A percentile compares a stretch with the other conserved stretches of the same genome.
Conservation (phyloP, 225 moss, liverwort and hornwort genomes). For the Physcomitrellopsis africana region DNA sequence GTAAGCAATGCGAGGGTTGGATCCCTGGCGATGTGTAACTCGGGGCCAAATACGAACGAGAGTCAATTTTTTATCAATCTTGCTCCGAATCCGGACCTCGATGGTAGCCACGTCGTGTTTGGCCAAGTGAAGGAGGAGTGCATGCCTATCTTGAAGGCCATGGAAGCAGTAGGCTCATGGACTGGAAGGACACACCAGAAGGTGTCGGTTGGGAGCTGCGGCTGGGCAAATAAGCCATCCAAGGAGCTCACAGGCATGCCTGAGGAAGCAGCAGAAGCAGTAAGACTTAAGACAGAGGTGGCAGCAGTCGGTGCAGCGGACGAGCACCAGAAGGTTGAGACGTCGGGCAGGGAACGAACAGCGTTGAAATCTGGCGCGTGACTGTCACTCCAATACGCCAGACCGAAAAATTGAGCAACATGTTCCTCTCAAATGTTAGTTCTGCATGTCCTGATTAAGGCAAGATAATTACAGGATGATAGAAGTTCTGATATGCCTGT, state of each 20-base stretch:
- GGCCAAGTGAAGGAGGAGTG: constrained; percentile 55
- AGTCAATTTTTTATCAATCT: constrained; percentile 63
- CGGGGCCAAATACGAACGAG: constrained; percentile 47
- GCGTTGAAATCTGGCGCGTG: no score
- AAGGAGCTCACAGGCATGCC: not conserved
- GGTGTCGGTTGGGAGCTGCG: constrained; percentile 35
- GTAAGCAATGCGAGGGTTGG: constrained; percentile 40
- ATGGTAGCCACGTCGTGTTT: constrained; percentile 57
- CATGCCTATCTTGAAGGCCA: constrained; percentile 39
- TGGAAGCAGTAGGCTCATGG: constrained; percentile 53
- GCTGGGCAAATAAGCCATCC: constrained; percentile 36
- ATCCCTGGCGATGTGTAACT: constrained; percentile 56
- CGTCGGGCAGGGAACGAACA: no score
- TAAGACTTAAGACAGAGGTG: no score
- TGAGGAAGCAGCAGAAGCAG: not conserved
- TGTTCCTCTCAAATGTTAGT: no score
- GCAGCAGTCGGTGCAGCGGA: no score
- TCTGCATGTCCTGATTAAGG: no score
- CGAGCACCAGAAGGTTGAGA: no score
- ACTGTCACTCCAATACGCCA: no score
- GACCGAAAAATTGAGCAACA: no score
- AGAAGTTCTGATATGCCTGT: no score
- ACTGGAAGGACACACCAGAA: constrained; percentile 49
- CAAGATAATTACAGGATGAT: no score
- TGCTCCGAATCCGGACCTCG: constrained; percentile 48